Evolutionary conservation across 2,329 filamentous ascomycete species (phyloP).

Genomic region (Thielaviopsis ethacetica): DNA sequence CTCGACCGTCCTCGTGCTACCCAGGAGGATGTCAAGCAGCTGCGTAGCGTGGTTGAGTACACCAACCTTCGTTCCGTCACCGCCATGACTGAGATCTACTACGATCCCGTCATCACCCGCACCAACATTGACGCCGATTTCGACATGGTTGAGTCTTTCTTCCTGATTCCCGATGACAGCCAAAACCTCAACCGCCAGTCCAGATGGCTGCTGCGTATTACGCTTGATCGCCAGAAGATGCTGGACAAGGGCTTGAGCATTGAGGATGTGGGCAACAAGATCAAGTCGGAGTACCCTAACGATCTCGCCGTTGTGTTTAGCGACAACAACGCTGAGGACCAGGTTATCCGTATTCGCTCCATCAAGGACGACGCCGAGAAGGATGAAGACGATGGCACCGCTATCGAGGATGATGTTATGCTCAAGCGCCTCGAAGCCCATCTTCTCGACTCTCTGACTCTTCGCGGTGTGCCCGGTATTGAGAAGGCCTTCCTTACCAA

Average conservation of each 20-base stretch:
- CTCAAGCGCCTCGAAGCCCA: constrained; percentile 84
- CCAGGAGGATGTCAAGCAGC: constrained; percentile 66
- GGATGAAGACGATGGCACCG: constrained; percentile 54
- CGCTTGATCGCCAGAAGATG: constrained; percentile 83
- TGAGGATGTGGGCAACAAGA: constrained; percentile 73
- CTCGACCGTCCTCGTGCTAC: constrained; percentile 47
- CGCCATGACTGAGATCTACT: constrained; percentile 88
- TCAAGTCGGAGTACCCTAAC: constrained; percentile 73
- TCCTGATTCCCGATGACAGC: constrained; percentile 81
- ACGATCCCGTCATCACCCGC: constrained; percentile 74
- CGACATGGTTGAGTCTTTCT: constrained; percentile 29
- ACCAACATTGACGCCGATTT: constrained; percentile 77
- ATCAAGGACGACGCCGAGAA: constrained; percentile 54
- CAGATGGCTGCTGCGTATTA: constrained; percentile 86
- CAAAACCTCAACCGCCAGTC: constrained; percentile 57
- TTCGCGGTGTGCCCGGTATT: constrained; percentile 79
- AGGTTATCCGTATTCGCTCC: constrained; percentile 83
- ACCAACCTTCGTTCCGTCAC: constrained; percentile 87
- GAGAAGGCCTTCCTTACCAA: constrained; percentile 87
- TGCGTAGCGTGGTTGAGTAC: constrained; percentile 85
- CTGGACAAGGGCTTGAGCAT: constrained; percentile 88
- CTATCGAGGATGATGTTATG: constrained; percentile 75
- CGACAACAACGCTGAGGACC: constrained; percentile 92
- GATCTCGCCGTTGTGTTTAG: constrained; percentile 91
- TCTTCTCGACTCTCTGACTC: constrained; percentile 74